phyloP scores from a whole-genome alignment of 306 rosid species.

The Begonia loranthoides region DNA sequence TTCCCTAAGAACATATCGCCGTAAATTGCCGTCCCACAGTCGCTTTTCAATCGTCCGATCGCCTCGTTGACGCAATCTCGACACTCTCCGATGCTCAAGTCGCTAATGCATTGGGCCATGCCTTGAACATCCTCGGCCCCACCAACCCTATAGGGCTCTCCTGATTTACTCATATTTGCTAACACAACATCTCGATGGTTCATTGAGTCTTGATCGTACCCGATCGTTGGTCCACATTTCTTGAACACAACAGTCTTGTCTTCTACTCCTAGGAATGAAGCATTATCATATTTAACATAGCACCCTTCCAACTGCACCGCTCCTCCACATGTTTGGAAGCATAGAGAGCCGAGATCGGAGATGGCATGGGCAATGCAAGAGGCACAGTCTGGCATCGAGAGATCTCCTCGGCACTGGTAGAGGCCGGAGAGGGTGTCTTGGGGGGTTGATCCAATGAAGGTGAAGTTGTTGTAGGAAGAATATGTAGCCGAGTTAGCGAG shows the following conservation, averaged over 20 bases:
- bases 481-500: slow-evolving; percentile 83
- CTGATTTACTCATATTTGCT: slow-evolving; percentile 23
- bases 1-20: slow-evolving; percentile 72
- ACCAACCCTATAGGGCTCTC: slow-evolving; percentile 53
- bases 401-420: slow-evolving; percentile 92
- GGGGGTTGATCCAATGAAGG: slow-evolving; percentile 35
- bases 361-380: slow-evolving; percentile 43
- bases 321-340: slow-evolving; percentile 45
- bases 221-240: slow-evolving; percentile 66
- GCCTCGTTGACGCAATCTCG: slow-evolving; percentile 62
- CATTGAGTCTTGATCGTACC: slow-evolving; percentile 33
- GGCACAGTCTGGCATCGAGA: slow-evolving; percentile 80
- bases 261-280: slow-evolving; percentile 48
- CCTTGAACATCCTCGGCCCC: slow-evolving; percentile 58
- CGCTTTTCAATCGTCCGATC: slow-evolving; percentile 44
- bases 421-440: slow-evolving; percentile 52
- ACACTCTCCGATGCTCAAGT: slow-evolving; percentile 47
- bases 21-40: slow-evolving; percentile 38
- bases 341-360: slow-evolving; percentile 30
- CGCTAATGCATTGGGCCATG: slow-evolving; percentile 60
- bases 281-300: slow-evolving; percentile 71
- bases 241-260: slow-evolving; percentile 65
- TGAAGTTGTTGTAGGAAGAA: slow-evolving; percentile 70
- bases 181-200: slow-evolving; percentile 42
- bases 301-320: slow-evolving; percentile 78